A percentile compares a stretch with the other conserved stretches of the same genome.
Conservation (phyloP, 2,329 filamentous ascomycete genomes). For the Incumbomyces delicatus region DNA sequence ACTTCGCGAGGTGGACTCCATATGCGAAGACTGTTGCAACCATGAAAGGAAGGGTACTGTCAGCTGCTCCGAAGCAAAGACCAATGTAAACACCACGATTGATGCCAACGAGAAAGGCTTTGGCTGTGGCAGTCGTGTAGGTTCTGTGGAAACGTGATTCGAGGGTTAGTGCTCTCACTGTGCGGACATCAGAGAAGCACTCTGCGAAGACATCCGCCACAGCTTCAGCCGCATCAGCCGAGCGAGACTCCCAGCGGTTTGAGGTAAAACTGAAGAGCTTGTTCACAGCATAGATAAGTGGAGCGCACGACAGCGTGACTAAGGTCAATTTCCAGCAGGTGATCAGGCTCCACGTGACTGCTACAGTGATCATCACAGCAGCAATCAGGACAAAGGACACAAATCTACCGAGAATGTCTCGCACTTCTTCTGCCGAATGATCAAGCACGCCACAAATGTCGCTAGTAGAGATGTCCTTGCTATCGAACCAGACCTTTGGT, state of each 20-base stretch:
- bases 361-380: slow-evolving; percentile 55
- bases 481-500: slow-evolving; percentile 68
- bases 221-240: slow-evolving; percentile 52
- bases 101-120: slow-evolving; percentile 52
- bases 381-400: slow-evolving; percentile 60
- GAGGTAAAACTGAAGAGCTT: slow-evolving; percentile 56
- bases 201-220: slow-evolving; percentile 60
- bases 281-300: slow-evolving; percentile 57
- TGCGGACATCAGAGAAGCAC: slow-evolving; percentile 66
- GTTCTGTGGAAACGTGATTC: slow-evolving; percentile 62
- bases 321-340: slow-evolving; percentile 74
- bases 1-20: slow-evolving; percentile 54
- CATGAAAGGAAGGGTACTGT: slow-evolving; percentile 61
- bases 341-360: slow-evolving; percentile 62
- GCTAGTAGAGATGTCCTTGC: slow-evolving; percentile 52
- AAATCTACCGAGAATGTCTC: slow-evolving; percentile 71
- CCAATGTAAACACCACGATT: slow-evolving; percentile 59
- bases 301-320: slow-evolving; percentile 59
- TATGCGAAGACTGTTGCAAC: slow-evolving; percentile 79
- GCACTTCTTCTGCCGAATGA: slow-evolving; percentile 76
- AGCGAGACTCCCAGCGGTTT: slow-evolving; percentile 60
- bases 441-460: slow-evolving; percentile 64
- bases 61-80: slow-evolving; percentile 65
- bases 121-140: slow-evolving; percentile 43
- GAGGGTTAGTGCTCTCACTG: slow-evolving; percentile 64